Evolutionary conservation across 179 eudicot genomes (phyloP).

Genomic region (Carnegiea gigantea): DNA sequence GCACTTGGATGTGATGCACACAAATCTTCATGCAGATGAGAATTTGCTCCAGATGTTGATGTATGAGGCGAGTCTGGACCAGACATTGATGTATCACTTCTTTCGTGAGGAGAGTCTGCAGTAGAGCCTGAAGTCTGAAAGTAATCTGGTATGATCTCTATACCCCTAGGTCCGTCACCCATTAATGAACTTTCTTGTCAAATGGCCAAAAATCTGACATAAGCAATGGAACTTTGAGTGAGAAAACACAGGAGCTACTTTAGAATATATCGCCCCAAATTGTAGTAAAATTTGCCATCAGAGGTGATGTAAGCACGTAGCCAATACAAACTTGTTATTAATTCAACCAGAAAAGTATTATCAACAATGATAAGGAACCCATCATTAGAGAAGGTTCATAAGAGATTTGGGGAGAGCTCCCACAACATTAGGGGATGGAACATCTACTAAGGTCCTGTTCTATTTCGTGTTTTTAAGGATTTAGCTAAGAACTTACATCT

Average conservation of each 20-base stretch:
- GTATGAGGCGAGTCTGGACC: slow-evolving; percentile 41
- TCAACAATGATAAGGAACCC: not conserved
- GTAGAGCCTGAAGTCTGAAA: slow-evolving; percentile 57
- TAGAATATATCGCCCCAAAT: not conserved
- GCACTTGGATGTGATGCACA: slow-evolving; percentile 31
- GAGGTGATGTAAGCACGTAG: not conserved
- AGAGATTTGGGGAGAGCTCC: not conserved
- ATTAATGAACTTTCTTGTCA: slow-evolving; percentile 35
- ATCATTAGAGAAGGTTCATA: not conserved
- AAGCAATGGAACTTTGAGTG: not conserved
- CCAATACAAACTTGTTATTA: not conserved
- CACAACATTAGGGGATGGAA: not conserved
- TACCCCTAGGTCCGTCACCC: slow-evolving; percentile 72
- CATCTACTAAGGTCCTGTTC: not conserved
- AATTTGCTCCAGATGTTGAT: slow-evolving; percentile 42
- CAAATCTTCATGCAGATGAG: slow-evolving; percentile 34
- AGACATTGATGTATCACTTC: slow-evolving; percentile 44
- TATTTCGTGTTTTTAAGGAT: too few species aligned
- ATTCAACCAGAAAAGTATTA: not conserved
- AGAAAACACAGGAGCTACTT: not conserved
- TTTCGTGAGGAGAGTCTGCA: slow-evolving; percentile 38
- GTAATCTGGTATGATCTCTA: slow-evolving; percentile 69
- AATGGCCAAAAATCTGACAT: not conserved
- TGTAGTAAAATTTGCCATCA: not conserved
- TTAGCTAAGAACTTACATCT: too few species aligned